Base-by-base conservation (phyloP, 176 grass and related monocot genomes). In the Thalia dealbata region DNA sequence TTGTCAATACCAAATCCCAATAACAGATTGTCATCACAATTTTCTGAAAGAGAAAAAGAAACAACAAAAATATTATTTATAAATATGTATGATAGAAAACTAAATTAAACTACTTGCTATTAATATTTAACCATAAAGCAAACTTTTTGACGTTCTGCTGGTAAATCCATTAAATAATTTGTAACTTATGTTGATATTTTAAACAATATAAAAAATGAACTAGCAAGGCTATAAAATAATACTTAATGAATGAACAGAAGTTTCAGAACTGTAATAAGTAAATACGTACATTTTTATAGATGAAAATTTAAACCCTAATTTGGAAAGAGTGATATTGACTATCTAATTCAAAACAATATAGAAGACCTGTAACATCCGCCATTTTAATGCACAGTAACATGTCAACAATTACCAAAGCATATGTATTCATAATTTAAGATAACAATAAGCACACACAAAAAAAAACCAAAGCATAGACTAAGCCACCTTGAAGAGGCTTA, bases 11-110 rank as follows among this genome's bases (percentile, higher is more conserved):
- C 93, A 88, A 96, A 92, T 13, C 89, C 93, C 73, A 96, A 73
- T 88, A 92, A 88, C 41, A 91, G 81, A 83, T 92, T 96, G 74
- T 96, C 93, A 81, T 96, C 89, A 13, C 87, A 87, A 69, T 92
- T 96, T 76, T 96, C 93, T 96, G 80, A 82, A 87, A 71, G 51
- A 51, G 42, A 61, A 66, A 66, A 74, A 25, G n/a, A 19, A 25
- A 52, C 26, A 54, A 21, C 14, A 67, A 23, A 32, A 67, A 67
- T 63, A 51, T 52, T 26, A 12, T 67, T 30, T 15, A 54, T 23
- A 29, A 18, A 46, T 7, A 46, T 42, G 3, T 25, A 16, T 25
- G 10, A 60, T 48, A 26, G 19, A 75, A 27, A 29, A 52, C 24
- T 18, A 29, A 50, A 72, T 52, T 4, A 29, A 24, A 72, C n/a